Base-by-base conservation (phyloP, 2,329 filamentous ascomycete genomes). In the Colletotrichum truncatum region DNA sequence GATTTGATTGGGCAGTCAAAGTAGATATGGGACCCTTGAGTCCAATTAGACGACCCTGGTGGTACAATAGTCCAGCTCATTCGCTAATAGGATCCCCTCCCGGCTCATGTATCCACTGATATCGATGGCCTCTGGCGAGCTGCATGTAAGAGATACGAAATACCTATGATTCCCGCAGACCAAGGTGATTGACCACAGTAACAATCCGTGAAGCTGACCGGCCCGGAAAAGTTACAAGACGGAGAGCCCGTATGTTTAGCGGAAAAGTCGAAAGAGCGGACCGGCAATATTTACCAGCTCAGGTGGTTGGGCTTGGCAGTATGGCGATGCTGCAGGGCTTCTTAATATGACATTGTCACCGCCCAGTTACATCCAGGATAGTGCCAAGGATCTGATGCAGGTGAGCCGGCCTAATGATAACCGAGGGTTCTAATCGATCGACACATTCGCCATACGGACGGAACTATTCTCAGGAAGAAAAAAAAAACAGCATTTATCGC, bases 321-420 rank as follows among this genome's bases (percentile, higher is more conserved):
- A 64, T 59, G 60, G 60, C 60, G 45, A 64, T 60, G 61, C 54
- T 51, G 61, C 52, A 59, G 46, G 28, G 18, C 25, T n/a, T 25
- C n/a, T 38, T 26, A 6, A 53, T 59, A 53, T 48, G 55, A 46
- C 38, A 8, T 16, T 30, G 46, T 46, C 55, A 26, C 28, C 48
- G 54, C 46, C 60, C 48, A 53, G 30, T 41, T 16, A 53, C n/a
- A 6, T 53, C 39, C 14, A 26, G 32, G 30, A 7, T 14, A 1
- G 25, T 32, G 55, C 55, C 55, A 53, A 64, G 55, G 45, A 53
- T 54, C 11, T 32, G 30, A 59, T 21, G 46, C 61, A 64, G 30
- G 12, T 4, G 6, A 28, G 10, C 61, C 55, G 46, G 39, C 11
- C 25, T 53, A 60, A 53, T 9, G 21, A 45, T 23, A 53, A 26